A percentile compares a stretch with the other conserved stretches of the same genome.
Evolutionary conservation across 148 eudicot genomes (phyloP).

Genomic region (Cornus controversa): DNA sequence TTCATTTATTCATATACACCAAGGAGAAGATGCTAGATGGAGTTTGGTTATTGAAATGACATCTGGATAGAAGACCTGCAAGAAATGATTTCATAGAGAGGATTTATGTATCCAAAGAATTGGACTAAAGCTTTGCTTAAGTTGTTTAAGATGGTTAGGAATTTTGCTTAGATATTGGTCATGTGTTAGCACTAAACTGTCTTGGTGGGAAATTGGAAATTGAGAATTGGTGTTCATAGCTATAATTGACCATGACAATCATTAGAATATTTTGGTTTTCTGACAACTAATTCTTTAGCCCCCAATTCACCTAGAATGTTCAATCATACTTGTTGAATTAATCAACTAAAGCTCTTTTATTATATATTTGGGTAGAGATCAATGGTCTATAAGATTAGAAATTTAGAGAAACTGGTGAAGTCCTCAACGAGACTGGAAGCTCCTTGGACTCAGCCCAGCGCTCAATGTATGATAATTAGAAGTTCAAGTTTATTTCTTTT

Average conservation of each 20-base stretch:
- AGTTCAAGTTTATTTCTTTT: not conserved
- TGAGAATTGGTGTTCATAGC: not conserved
- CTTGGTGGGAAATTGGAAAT: not conserved
- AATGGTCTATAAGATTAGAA: not conserved
- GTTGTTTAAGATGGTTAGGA: too few relatives aligned
- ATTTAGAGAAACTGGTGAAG: too few relatives aligned
- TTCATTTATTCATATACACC: not conserved
- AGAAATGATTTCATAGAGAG: not conserved
- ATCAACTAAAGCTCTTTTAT: not conserved
- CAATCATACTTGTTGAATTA: not conserved
- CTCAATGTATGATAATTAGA: too few relatives aligned
- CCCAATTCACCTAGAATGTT: not conserved
- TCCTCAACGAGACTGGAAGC: not conserved
- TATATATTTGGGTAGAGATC: not conserved
- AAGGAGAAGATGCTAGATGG: not conserved
- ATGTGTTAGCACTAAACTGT: not conserved
- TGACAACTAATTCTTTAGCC: not conserved
- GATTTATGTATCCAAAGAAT: not conserved
- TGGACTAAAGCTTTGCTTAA: too few relatives aligned
- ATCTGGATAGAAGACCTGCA: not conserved
- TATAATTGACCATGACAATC: not conserved
- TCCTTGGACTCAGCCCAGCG: not conserved
- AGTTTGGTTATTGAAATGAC: not conserved
- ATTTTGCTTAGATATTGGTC: not conserved
- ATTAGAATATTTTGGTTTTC: too few relatives aligned